Evolutionary conservation across 2,329 filamentous ascomycete species (phyloP).

Genomic region (Eutypella sp.): DNA sequence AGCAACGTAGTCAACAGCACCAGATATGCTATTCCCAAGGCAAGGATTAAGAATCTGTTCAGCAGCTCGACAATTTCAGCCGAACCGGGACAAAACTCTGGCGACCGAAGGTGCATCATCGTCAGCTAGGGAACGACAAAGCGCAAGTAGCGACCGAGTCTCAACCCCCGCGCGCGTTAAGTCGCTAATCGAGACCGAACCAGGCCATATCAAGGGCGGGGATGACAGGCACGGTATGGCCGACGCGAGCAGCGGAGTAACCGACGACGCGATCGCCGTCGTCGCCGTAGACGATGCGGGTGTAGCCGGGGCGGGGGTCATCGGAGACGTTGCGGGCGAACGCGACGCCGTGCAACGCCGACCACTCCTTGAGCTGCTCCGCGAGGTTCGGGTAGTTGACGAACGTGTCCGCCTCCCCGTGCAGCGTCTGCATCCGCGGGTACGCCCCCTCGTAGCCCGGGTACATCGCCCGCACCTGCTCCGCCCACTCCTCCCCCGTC

Average conservation of each 20-base stretch:
- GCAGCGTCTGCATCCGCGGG: constrained; percentile 44
- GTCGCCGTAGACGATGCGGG: constrained; percentile 16
- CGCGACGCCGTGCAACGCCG: constrained; percentile 31
- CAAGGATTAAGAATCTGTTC: no score
- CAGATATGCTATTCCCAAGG: no score
- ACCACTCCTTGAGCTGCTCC: constrained; percentile 41
- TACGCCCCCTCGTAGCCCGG: constrained; percentile 36
- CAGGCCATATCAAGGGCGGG: constrained; percentile 12
- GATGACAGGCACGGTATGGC: constrained; percentile 16
- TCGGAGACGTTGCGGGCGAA: constrained; percentile 15
- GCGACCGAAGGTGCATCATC: no score
- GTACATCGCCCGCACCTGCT: constrained; percentile 27
- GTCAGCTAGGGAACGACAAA: no score
- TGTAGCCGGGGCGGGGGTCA: constrained; percentile 13
- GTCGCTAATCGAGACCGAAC: constrained; percentile 16
- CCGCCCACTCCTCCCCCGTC: constrained; percentile 15
- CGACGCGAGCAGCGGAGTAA: constrained; percentile 12
- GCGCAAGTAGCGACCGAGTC: no score
- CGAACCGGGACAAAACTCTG: no score
- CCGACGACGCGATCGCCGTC: constrained; percentile 16
- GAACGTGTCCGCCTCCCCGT: constrained; percentile 37
- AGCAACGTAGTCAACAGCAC: no score
- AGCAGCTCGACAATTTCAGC: no score
- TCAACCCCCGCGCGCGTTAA: no score
- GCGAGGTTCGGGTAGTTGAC: constrained; percentile 40